phyloP scores from a whole-genome alignment of 768 basidiomycete genomes.

The Termitomyces sp. region DNA sequence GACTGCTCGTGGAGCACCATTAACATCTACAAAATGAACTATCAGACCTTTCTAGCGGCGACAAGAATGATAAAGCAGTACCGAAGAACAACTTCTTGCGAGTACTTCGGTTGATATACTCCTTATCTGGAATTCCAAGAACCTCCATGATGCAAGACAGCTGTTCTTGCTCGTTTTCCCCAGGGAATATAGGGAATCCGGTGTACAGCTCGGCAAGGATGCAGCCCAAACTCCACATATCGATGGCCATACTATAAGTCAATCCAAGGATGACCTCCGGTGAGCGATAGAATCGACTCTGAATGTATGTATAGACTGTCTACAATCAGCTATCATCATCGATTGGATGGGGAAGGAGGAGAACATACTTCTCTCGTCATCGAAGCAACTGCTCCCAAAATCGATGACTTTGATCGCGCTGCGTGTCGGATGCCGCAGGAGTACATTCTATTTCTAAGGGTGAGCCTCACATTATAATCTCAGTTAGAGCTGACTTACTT shows the following conservation, averaged over 20 bases:
- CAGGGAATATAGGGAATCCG: conserved; percentile 97
- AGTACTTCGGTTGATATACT: conserved; percentile 90
- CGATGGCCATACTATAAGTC: conserved; percentile 99
- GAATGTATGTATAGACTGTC: conserved; percentile 97
- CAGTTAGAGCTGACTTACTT: conserved; percentile 53
- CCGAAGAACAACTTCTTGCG: conserved; percentile 97
- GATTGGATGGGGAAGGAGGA: not conserved
- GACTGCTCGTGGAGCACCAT: conserved; percentile 88
- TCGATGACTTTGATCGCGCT: conserved; percentile 98
- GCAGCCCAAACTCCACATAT: conserved; percentile 99
- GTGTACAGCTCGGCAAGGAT: conserved; percentile 97
- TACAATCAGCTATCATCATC: conserved; percentile 1
- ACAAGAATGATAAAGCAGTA: conserved; percentile 34
- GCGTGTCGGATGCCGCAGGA: conserved; percentile 92
- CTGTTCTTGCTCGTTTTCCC: conserved; percentile 98
- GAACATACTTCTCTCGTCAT: conserved; percentile 92
- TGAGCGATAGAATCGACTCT: conserved; percentile 99
- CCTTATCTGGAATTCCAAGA: conserved; percentile 91
- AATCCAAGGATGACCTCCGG: conserved; percentile 98
- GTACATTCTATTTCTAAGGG: conserved; percentile 67
- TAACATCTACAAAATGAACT: conserved; percentile 61
- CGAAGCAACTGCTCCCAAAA: conserved; percentile 97
- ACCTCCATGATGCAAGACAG: conserved; percentile 99
- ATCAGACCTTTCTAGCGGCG: conserved; percentile 2
- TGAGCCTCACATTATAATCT: not conserved